These are phyloP conservation scores for Hemileccinum impolitum DNA, from an alignment of 768 basidiomycete genomes.

Conservation along the genomic window DNA sequence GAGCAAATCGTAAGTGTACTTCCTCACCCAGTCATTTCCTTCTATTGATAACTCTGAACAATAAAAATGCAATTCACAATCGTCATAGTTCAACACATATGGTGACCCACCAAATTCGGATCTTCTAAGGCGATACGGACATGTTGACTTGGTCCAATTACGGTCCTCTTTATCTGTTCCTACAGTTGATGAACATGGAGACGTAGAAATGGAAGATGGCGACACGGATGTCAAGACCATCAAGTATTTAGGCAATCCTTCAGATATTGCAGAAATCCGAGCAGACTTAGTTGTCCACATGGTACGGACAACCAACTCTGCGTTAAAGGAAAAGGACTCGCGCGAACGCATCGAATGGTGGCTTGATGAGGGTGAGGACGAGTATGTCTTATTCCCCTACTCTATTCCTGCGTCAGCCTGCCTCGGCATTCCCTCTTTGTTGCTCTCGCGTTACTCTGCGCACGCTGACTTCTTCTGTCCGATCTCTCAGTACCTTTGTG, in stretches of 20 bases:
- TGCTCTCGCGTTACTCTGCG: not conserved
- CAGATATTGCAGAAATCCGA: conserved; percentile 73
- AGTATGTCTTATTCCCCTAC: conserved; percentile 47
- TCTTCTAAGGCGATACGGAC: conserved; percentile 90
- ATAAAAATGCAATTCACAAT: not conserved
- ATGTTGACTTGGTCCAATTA: conserved; percentile 74
- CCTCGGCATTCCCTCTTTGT: not conserved
- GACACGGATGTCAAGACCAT: conserved; percentile 17
- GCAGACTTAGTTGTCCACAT: conserved; percentile 63
- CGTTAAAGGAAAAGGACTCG: conserved; percentile 12
- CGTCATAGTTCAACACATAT: conserved; percentile 87
- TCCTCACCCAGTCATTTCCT: not conserved
- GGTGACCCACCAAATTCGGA: conserved; percentile 91
- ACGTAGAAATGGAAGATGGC: conserved; percentile 11
- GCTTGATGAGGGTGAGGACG: conserved; percentile 87
- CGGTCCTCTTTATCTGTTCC: conserved; percentile 29
- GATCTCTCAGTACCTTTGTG: conserved; percentile 8
- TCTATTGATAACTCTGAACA: not conserved
- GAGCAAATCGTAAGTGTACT: conserved; percentile 76
- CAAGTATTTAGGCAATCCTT: conserved; percentile 59
- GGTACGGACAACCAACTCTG: conserved; percentile 18
- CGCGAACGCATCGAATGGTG: conserved; percentile 79
- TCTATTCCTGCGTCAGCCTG: not conserved
- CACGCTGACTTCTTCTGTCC: conserved; percentile 1
- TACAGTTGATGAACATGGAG: not conserved